Evolutionary conservation across 2,329 filamentous ascomycete genomes (phyloP).

Genomic region (Aspergillus sp.): DNA sequence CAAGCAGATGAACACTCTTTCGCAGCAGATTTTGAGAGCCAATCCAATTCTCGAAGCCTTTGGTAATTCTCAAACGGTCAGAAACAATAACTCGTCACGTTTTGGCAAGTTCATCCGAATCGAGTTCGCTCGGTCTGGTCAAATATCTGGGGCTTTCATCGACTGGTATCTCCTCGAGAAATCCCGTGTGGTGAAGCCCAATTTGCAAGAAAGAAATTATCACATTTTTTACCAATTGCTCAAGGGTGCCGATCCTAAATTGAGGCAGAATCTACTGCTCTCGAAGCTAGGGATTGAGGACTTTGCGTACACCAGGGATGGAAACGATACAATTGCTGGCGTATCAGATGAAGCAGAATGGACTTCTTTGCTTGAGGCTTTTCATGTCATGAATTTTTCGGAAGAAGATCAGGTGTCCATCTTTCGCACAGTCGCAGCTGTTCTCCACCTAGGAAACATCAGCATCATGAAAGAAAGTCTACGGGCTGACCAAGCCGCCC

Average conservation of each 20-base stretch:
- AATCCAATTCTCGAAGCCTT: constrained; percentile 98
- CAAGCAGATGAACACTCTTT: constrained; percentile 77
- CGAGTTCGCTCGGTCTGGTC: constrained; percentile 82
- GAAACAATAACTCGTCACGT: constrained; percentile 97
- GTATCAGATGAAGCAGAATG: constrained; percentile 91
- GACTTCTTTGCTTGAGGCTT: constrained; percentile 86
- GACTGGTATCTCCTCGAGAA: constrained; percentile 99
- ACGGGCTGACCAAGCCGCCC: constrained; percentile 82
- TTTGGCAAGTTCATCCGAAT: constrained; percentile 99
- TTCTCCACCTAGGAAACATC: constrained; percentile 92
- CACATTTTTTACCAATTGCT: constrained; percentile 97
- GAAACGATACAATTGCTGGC: constrained; percentile 87
- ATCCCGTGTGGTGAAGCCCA: constrained; percentile 90
- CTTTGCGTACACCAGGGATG: constrained; percentile 87
- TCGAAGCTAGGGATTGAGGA: constrained; percentile 74
- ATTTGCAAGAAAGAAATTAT: constrained; percentile 87
- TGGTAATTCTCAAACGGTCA: constrained; percentile 94
- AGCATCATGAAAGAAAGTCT: constrained; percentile 86
- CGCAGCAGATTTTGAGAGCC: constrained; percentile 91
- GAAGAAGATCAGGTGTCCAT: constrained; percentile 81
- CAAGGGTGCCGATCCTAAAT: constrained; percentile 71
- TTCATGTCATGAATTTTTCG: constrained; percentile 89
- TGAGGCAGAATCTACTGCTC: constrained; percentile 76
- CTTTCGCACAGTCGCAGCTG: constrained; percentile 81
- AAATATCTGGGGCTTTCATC: constrained; percentile 93